Evolutionary conservation across 73 alveolate genomes (phyloP), one percentile per base, ranked within the genome.

Genomic region (Loxodes magnus): DNA sequence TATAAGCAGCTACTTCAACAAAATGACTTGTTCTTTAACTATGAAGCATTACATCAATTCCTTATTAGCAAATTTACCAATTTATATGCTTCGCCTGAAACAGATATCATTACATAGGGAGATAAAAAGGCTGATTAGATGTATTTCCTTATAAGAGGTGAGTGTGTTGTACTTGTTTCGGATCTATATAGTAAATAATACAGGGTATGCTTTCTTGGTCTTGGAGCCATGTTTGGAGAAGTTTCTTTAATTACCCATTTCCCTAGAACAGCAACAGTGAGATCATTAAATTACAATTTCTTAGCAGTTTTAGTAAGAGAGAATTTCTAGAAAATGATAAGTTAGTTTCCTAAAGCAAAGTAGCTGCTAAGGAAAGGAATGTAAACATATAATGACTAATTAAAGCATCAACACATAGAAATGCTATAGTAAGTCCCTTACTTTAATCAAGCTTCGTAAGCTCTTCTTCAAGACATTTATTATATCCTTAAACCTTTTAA

Each of bases 191-290:
- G 55, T 22, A 76, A 60, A 42, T 71, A 51, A 21, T 65, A 59
- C 39, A 57, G 60, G 34, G 71, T 74, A 50, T 67, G 69, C 21
- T 64, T n/a, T n/a, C n/a, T 92, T 17, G 65, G 43, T 4, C 74
- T 74, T 4, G 99, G 99, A 17, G 84, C 64, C 49, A 62, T 80
- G 5, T 93, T 93, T 42, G 99, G 99, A 3, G 99, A 93, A 63
- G 53, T 92, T 10, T 93, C 96, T 25, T 55, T 93, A 22, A 54
- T 88, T 4, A 80, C 83, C 49, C 57, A 69, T 39, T 67, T 81
- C 34, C 80, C 66, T 36, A 70, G 99, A 50, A 85, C 96, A 30
- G 99, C 99, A 6, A 86, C 96, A 0, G 88, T 89, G 6, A 65
- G 50, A 17, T 74, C 95, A 17, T 81, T 57, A 41, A 86, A 77